Evolutionary conservation across 805 yeast species (phyloP).

Genomic region (Cyberlindnera euphorbiiphila): DNA sequence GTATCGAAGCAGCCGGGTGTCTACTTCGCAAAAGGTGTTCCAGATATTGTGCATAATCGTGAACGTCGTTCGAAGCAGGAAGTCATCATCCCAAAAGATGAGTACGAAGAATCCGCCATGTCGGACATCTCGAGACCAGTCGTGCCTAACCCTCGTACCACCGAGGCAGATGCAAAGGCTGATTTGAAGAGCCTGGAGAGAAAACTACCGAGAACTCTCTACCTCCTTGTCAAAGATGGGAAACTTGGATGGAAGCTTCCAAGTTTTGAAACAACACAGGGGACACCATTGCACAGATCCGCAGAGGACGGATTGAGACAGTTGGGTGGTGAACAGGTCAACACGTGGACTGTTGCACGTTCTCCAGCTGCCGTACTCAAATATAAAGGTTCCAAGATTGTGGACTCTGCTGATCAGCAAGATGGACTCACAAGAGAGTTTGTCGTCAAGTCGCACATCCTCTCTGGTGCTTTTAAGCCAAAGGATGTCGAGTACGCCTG

Average conservation of each 20-base stretch:
- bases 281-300: slow-evolving; percentile 52
- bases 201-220: slow-evolving; percentile 72
- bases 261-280: slow-evolving; percentile 46
- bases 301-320: slow-evolving; percentile 72
- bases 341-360: slow-evolving; percentile 88
- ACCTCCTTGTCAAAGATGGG: slow-evolving; percentile 56
- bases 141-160: slow-evolving; percentile 62
- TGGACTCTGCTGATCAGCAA: slow-evolving; percentile 16
- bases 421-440: slow-evolving; percentile 48
- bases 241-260: slow-evolving; percentile 72
- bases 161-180: slow-evolving; percentile 67
- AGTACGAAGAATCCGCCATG: slow-evolving; percentile 35
- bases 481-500: slow-evolving; percentile 59
- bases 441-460: slow-evolving; percentile 79
- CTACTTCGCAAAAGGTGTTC: slow-evolving; percentile 78
- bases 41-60: slow-evolving; percentile 83
- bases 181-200: slow-evolving; percentile 75
- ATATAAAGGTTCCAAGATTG: slow-evolving; percentile 28
- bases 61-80: slow-evolving; percentile 83
- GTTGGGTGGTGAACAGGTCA: slow-evolving; percentile 71
- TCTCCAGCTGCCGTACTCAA: slow-evolving; percentile 76
- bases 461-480: slow-evolving; percentile 71
- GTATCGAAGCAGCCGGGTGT: slow-evolving; percentile 68
- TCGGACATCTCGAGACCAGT: slow-evolving; percentile 68
- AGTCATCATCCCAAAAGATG: slow-evolving; percentile 62